These are phyloP conservation scores for Penicillium sp. DNA, from an alignment of 2,329 filamentous ascomycete species.

Conservation along the genomic window DNA sequence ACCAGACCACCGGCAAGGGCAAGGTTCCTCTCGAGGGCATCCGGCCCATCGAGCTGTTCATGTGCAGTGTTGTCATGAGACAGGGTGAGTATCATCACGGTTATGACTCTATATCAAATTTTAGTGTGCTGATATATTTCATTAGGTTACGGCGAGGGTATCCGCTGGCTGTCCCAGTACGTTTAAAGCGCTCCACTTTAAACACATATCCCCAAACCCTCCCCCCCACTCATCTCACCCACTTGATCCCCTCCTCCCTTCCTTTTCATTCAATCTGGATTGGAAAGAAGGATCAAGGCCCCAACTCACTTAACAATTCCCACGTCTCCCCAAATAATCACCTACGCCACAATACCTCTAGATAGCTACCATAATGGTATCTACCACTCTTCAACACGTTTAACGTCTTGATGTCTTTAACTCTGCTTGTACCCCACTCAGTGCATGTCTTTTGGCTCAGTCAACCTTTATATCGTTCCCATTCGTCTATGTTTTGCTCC, in stretches of 20 bases:
- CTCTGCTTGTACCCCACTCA: constrained; percentile 5
- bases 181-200: constrained; percentile 59
- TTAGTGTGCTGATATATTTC: constrained; percentile 8
- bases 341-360: neutral
- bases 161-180: constrained; percentile 91
- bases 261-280: neutral
- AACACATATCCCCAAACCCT: neutral
- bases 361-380: constrained; percentile 2
- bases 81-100: constrained; percentile 62
- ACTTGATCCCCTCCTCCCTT: no score
- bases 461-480: neutral
- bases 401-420: constrained; percentile 7
- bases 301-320: neutral
- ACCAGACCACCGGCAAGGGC: constrained; percentile 95
- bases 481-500: neutral
- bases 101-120: neutral
- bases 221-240: neutral
- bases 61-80: constrained; percentile 98
- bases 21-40: constrained; percentile 91
- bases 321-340: neutral
- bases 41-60: constrained; percentile 93
- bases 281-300: neutral
- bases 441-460: constrained; percentile 9
- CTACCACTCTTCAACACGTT: neutral
- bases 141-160: constrained; percentile 78